These are phyloP conservation scores for Glonium stellatum DNA, from an alignment of 495 filamentous ascomycete genomes.

Conservation along the genomic window DNA sequence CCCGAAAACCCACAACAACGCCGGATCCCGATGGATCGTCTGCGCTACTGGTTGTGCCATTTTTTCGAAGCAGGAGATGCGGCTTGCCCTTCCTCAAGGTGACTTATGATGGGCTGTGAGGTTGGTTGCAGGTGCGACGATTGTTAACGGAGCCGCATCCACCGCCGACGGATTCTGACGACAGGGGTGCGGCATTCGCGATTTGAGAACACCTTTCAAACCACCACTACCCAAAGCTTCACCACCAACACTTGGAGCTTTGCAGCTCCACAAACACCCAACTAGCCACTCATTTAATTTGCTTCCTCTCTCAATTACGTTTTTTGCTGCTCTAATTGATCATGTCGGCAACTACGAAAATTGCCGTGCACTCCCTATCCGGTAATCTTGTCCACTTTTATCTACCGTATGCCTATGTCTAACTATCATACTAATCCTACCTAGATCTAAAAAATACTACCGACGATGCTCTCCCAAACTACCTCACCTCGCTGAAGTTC, in stretches of 20 bases:
- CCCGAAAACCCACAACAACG: conserved; percentile 44
- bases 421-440: conserved; percentile 2
- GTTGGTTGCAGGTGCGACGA: conserved; percentile 12
- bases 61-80: conserved; percentile 22
- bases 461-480: conserved; percentile 90
- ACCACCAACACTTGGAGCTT: conserved; percentile 6
- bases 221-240: conserved; percentile 5
- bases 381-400: conserved; percentile 39
- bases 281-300: conserved; percentile 16
- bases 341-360: conserved; percentile 40
- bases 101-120: background rate
- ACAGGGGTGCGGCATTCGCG: conserved; percentile 13
- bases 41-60: conserved; percentile 88
- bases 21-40: conserved; percentile 97
- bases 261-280: conserved; percentile 19
- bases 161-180: background rate
- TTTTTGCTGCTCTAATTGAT: background rate
- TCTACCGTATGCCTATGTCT: background rate
- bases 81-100: background rate
- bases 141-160: conserved; percentile 11
- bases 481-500: conserved; percentile 79
- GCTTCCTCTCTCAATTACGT: too few species aligned
- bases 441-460: conserved; percentile 92
- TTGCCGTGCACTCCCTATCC: conserved; percentile 61
- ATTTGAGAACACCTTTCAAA: conserved; percentile 20